phyloP scores from a whole-genome alignment of 768 basidiomycete genomes.

The Psilocybe subaeruginosa region DNA sequence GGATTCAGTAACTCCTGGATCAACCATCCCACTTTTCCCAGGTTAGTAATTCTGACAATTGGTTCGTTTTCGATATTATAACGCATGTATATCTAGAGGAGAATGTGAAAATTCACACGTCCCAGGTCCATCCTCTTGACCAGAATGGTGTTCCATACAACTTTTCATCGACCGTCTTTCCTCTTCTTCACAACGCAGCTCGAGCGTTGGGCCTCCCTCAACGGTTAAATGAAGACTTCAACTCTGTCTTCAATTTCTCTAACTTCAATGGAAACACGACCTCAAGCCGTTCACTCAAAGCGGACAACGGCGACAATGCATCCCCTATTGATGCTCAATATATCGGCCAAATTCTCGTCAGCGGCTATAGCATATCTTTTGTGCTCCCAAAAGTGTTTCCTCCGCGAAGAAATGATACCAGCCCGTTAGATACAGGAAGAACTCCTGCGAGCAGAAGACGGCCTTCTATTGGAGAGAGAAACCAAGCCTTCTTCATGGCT shows the following conservation, averaged over 20 bases:
- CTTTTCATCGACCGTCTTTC: constrained; percentile 65
- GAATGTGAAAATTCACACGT: constrained; percentile 72
- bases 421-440: constrained; percentile 30
- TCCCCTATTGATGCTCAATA: constrained; percentile 66
- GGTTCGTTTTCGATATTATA: background rate
- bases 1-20: constrained; percentile 67
- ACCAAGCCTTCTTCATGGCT: constrained; percentile 75
- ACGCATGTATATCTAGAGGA: constrained; percentile 56
- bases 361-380: constrained; percentile 76
- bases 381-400: constrained; percentile 72
- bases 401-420: constrained; percentile 26
- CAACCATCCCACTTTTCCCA: constrained; percentile 72
- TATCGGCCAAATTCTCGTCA: constrained; percentile 76
- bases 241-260: constrained; percentile 52
- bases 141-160: constrained; percentile 71
- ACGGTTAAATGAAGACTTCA: constrained; percentile 62
- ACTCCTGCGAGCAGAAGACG: constrained; percentile 45
- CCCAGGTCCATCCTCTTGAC: constrained; percentile 79
- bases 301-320: constrained; percentile 35
- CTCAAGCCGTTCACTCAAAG: constrained; percentile 38
- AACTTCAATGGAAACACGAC: constrained; percentile 34
- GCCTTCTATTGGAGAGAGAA: constrained; percentile 61
- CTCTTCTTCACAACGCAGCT: constrained; percentile 69
- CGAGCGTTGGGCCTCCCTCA: constrained; percentile 68
- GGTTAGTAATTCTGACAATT: constrained; percentile 43